Base-by-base conservation (phyloP, 148 eudicot genomes). In the Selenicereus undatus region DNA sequence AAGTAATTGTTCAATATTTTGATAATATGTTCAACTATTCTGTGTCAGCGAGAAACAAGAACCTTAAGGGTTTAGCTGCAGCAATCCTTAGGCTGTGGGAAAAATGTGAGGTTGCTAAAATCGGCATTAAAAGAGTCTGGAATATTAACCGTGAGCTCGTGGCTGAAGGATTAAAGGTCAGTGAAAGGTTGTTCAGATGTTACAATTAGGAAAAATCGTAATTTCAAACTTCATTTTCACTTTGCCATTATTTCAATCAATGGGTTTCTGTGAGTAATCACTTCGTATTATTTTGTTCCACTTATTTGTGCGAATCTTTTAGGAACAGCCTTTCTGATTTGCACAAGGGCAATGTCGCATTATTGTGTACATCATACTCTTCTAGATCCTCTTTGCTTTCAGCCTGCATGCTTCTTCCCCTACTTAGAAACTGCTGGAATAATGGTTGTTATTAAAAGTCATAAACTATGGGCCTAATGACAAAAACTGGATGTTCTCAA, bases 121-220 rank as follows among this genome's bases (percentile, higher is more conserved):
- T 95, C 89, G 99, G 94, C 66, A 87, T 95, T 71, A 95, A 95
- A 84, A 87, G 99, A 76, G 97, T 92, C 35, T 93, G 92, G 85
- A 95, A 92, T 81, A 92, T 93, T 71, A 91, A 86, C 75, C 93
- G 97, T 85, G 86, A 92, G 81, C 69, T 93, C 86, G 93, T 95
- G 93, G 99, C 97, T 65, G 91, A 91, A 85, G 99, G 93, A 86
- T 81, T 95, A 56, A 95, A 95, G 93, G 99, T 95, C 77, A 84
- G 90, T 87, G 74, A 70, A 69, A 12, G n/a, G 71, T 71, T 27
- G 11, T 39, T 72, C 30, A 52, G 14, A 26, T 56, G 60, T 26
- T 52, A 22, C 10, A 21, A 45, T 73, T 71, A 76, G 54, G 24
- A 11, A 71, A 70, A 54, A 13, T 18, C 48, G 16, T 39, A n/a